Percentiles rank a stretch among this genome's conserved stretches.
Conservation (phyloP, 75 land plant species). For the Cunninghamia lanceolata region DNA sequence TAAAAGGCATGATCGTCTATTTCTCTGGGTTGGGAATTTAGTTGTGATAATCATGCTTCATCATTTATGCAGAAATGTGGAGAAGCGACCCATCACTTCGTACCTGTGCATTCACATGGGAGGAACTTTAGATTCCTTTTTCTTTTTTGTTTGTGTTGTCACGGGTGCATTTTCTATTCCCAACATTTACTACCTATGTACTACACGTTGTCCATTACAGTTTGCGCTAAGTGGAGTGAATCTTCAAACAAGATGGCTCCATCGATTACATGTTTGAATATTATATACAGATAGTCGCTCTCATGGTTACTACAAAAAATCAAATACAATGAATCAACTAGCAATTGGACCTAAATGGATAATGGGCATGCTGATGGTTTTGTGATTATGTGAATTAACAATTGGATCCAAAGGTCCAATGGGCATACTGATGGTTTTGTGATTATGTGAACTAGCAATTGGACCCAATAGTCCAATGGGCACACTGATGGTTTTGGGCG, state of each 20-base stretch:
- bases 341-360: too few species aligned
- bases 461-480: too few species aligned
- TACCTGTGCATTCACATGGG: constrained; percentile 4
- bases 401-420: too few species aligned
- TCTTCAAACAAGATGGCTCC: background rate
- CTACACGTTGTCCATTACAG: background rate
- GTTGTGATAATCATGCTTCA: background rate
- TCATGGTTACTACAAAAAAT: background rate
- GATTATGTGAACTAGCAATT: too few species aligned
- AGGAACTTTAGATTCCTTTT: background rate
- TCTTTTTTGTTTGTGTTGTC: background rate
- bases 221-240: background rate
- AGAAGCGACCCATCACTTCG: background rate
- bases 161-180: background rate
- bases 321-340: background rate
- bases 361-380: too few species aligned
- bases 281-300: background rate
- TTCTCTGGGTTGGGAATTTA: background rate
- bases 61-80: background rate
- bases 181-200: background rate
- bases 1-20: background rate
- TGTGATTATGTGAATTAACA: too few species aligned
- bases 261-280: too few species aligned
- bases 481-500: too few species aligned
- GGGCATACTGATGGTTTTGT: too few species aligned